Percentiles rank a stretch among this genome's conserved stretches.
phyloP scores from a whole-genome alignment of 2,329 filamentous ascomycete species.

The Xylariaceae sp. region DNA sequence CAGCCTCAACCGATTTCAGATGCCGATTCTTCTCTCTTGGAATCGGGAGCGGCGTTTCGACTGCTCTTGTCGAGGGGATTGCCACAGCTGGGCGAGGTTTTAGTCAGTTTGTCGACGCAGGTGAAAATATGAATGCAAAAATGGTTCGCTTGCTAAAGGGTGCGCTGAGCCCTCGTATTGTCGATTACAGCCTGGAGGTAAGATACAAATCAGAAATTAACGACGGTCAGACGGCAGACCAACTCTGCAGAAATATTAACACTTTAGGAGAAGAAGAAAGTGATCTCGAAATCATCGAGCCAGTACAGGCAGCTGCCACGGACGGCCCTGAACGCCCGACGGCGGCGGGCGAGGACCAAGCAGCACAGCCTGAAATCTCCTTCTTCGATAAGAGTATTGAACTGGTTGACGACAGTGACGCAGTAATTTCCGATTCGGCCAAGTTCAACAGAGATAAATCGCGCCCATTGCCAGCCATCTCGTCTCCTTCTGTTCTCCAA shows the following conservation, averaged over 20 bases:
- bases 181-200: constrained; percentile 11
- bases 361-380: constrained; percentile 2
- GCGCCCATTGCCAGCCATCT: constrained; percentile 5
- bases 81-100: constrained; percentile 14
- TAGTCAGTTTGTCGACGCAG: constrained; percentile 13
- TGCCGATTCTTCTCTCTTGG: constrained; percentile 18
- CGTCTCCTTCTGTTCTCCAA: constrained; percentile 10
- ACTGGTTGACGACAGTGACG: not conserved
- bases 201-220: constrained; percentile 10
- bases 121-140: constrained; percentile 16
- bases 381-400: constrained; percentile 1
- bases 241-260: not conserved
- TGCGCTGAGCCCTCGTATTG: constrained; percentile 12
- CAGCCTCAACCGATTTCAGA: not conserved
- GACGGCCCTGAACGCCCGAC: not conserved
- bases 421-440: not conserved
- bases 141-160: constrained; percentile 16
- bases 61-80: constrained; percentile 15
- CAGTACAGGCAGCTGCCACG: not conserved
- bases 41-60: constrained; percentile 14
- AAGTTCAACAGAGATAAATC: not conserved
- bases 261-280: not conserved
- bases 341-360: not conserved
- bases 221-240: constrained; percentile 9
- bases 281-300: not conserved